Evolutionary conservation across 1,284 basidiomycete genomes (phyloP).

Genomic region (Amylostereum areolatum): DNA sequence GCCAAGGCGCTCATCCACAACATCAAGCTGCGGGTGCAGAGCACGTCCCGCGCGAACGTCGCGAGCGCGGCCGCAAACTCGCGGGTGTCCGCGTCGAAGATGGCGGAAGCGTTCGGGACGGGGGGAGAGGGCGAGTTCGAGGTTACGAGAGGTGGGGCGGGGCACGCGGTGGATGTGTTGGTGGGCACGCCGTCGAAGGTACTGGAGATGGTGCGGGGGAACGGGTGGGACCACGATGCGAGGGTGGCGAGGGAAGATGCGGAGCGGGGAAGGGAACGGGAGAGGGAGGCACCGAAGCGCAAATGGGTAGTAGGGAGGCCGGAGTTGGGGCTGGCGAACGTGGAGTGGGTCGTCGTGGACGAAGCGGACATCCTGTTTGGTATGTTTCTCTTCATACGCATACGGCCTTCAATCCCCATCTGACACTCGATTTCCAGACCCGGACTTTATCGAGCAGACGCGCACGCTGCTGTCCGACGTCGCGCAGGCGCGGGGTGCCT

Average conservation of each 20-base stretch:
- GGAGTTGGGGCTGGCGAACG: slow-evolving; percentile 51
- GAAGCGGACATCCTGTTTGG: slow-evolving; percentile 89
- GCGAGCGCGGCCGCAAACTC: slow-evolving; percentile 27
- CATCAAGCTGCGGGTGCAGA: slow-evolving; percentile 69
- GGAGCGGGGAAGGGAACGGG: slow-evolving; percentile 17
- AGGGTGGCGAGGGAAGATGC: slow-evolving; percentile 21
- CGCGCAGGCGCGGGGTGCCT: slow-evolving; percentile 48
- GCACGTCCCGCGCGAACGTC: slow-evolving; percentile 58
- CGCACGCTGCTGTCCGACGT: slow-evolving; percentile 63
- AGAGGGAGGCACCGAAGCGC: slow-evolving; percentile 14
- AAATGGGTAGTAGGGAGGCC: slow-evolving; percentile 35
- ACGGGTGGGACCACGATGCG: slow-evolving; percentile 55
- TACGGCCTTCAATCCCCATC: not conserved
- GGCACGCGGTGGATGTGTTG: slow-evolving; percentile 59
- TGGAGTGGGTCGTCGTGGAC: slow-evolving; percentile 85
- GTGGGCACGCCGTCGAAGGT: slow-evolving; percentile 75
- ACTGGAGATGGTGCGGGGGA: slow-evolving; percentile 64
- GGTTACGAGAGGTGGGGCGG: slow-evolving; percentile 14
- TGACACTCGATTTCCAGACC: slow-evolving; percentile 39
- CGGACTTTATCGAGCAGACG: slow-evolving; percentile 74
- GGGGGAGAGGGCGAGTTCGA: slow-evolving; percentile 25
- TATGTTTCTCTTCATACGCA: slow-evolving; percentile 25
- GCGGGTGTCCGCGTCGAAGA: slow-evolving; percentile 39
- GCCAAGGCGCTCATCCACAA: slow-evolving; percentile 72
- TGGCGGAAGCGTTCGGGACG: slow-evolving; percentile 33